Conservation (phyloP, 1,284 basidiomycete species). For the Melampsora occidentalis region DNA sequence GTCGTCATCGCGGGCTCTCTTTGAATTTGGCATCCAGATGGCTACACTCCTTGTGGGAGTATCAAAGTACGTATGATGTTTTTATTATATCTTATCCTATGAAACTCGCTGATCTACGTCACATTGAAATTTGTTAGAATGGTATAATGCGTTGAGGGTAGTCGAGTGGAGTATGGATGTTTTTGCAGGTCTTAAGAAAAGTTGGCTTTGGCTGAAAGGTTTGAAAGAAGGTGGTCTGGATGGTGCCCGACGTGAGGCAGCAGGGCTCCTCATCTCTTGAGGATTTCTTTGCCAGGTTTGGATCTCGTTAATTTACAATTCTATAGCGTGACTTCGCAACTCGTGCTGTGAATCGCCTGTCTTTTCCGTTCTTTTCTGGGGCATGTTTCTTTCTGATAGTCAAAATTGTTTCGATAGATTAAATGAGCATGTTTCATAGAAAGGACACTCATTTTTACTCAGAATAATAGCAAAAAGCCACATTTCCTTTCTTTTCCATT, state of each 20-base stretch:
- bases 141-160: slow-evolving; percentile 48
- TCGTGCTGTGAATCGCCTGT: no score
- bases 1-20: slow-evolving; percentile 31
- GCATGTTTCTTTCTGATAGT: no score
- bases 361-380: no score
- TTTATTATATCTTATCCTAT: slow-evolving; percentile 43
- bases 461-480: no score
- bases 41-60: slow-evolving; percentile 67
- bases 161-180: slow-evolving; percentile 67
- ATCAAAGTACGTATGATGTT: slow-evolving; percentile 45
- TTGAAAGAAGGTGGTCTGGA: slow-evolving; percentile 52
- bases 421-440: no score
- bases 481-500: no score
- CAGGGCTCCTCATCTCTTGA: background rate
- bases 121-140: slow-evolving; percentile 58
- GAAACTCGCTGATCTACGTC: slow-evolving; percentile 54
- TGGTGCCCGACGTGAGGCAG: background rate
- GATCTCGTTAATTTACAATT: no score
- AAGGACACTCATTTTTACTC: no score
- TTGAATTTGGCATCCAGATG: slow-evolving; percentile 61
- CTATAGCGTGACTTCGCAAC: no score
- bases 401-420: no score
- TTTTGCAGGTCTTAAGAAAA: slow-evolving; percentile 63
- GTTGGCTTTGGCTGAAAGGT: slow-evolving; percentile 66
- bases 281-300: no score